Conservation (phyloP, 108 stramenopile genomes). For the Fragilariopsis cylindrus region DNA sequence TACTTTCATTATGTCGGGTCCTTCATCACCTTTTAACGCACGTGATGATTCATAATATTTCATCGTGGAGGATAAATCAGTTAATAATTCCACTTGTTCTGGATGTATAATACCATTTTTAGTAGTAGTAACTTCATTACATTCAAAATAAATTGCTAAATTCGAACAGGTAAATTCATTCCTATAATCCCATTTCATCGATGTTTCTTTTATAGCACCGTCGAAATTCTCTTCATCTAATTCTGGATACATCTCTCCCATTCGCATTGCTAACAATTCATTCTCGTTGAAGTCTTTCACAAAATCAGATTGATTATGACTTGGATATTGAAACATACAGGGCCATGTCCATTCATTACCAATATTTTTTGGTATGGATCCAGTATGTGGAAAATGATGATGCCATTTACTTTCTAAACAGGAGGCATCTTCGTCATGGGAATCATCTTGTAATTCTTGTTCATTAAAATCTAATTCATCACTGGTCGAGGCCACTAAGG, state of each 20-base stretch:
- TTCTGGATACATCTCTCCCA: conserved; percentile 90
- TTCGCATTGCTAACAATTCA: conserved; percentile 79
- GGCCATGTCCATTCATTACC: conserved; percentile 72
- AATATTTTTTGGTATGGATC: conserved; percentile 60
- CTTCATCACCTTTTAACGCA: conserved; percentile 88
- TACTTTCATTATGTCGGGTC: conserved; percentile 76
- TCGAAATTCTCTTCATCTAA: conserved; percentile 46
- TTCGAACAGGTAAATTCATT: conserved; percentile 86
- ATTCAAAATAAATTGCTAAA: conserved; percentile 87
- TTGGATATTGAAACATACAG: conserved; percentile 83
- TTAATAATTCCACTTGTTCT: conserved; percentile 68
- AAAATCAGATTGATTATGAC: conserved; percentile 86
- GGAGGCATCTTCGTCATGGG: conserved; percentile 51
- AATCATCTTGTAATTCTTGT: conserved; percentile 4
- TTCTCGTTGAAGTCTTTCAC: conserved; percentile 73
- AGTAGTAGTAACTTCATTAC: conserved; percentile 20
- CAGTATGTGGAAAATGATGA: conserved; percentile 82
- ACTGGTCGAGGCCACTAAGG: conserved; percentile 73
- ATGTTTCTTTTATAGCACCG: conserved; percentile 29
- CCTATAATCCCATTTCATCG: conserved; percentile 86
- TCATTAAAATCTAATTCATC: conserved; percentile 62
- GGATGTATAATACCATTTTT: conserved; percentile 60
- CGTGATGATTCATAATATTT: conserved; percentile 85
- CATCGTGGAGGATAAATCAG: conserved; percentile 74
- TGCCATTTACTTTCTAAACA: conserved; percentile 76